These are phyloP conservation scores for Phialemonium atrogriseum DNA, from an alignment of 2,329 filamentous ascomycete species.

Conservation along the genomic window DNA sequence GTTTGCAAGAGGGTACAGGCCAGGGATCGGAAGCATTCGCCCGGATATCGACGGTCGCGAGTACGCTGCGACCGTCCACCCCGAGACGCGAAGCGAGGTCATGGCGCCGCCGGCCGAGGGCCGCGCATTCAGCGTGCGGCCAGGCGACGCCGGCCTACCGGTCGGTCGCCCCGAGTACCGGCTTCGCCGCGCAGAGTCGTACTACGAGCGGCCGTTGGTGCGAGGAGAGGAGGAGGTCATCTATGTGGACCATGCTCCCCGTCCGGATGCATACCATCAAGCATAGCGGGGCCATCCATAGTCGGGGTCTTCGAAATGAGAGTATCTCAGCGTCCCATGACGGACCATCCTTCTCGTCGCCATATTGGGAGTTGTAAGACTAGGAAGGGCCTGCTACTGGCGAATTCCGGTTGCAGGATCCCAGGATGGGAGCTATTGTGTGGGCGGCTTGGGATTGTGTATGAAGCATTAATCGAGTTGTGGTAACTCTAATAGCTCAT, in stretches of 20 bases:
- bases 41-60: slow-evolving; percentile 42
- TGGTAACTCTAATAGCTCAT: no score
- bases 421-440: no score
- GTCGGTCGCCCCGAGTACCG: slow-evolving; percentile 29
- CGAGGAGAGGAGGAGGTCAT: slow-evolving; percentile 13
- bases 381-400: no score
- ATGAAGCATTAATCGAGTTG: no score
- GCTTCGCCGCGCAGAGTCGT: slow-evolving; percentile 29
- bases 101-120: slow-evolving; percentile 14
- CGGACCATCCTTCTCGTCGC: no score
- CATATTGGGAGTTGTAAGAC: no score
- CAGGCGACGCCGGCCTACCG: slow-evolving; percentile 17
- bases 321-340: no score
- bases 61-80: slow-evolving; percentile 34
- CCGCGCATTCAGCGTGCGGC: slow-evolving; percentile 24
- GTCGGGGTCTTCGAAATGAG: no score
- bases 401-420: no score
- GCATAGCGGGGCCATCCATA: no score
- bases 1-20: slow-evolving; percentile 24
- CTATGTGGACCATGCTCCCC: slow-evolving; percentile 1
- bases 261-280: slow-evolving; percentile 1
- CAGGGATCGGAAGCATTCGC: slow-evolving; percentile 45
- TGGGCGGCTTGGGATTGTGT: no score
- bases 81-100: slow-evolving; percentile 26
- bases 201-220: slow-evolving; percentile 8